Conservation (phyloP, 2,329 filamentous ascomycete genomes). For the Metarhizium brunneum region DNA sequence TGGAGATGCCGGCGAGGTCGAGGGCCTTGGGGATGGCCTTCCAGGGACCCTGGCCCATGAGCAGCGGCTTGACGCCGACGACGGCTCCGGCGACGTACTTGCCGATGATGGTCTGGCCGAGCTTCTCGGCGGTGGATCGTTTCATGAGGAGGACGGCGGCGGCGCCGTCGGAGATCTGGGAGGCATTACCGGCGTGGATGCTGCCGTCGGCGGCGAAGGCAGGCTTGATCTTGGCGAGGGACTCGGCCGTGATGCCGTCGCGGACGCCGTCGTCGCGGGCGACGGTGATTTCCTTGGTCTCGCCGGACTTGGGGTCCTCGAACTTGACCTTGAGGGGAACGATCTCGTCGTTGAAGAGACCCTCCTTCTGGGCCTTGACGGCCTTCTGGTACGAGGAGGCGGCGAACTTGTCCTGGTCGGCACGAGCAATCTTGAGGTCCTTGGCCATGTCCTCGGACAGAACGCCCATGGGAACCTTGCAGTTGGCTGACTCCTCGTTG, state of each 20-base stretch:
- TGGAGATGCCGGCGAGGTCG: constrained; percentile 74
- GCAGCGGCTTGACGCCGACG: constrained; percentile 80
- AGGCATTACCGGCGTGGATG: constrained; percentile 95
- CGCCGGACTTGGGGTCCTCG: constrained; percentile 83
- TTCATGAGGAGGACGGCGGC: constrained; percentile 95
- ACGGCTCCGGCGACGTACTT: constrained; percentile 84
- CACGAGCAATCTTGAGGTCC: constrained; percentile 63
- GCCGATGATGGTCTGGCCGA: constrained; percentile 82
- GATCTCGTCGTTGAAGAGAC: constrained; percentile 92
- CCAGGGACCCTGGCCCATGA: constrained; percentile 95
- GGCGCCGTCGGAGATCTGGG: constrained; percentile 90
- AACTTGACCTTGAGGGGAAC: constrained; percentile 76
- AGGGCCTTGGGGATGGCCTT: constrained; percentile 91
- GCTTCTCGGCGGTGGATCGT: constrained; percentile 77
- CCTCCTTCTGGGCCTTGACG: constrained; percentile 69
- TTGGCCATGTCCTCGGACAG: constrained; percentile 93
- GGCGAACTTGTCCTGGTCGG: constrained; percentile 83
- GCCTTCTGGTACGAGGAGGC: constrained; percentile 92
- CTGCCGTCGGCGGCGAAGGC: constrained; percentile 86
- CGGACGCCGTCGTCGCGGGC: constrained; percentile 81
- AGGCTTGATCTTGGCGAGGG: constrained; percentile 79
- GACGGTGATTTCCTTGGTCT: constrained; percentile 76
- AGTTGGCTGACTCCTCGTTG: constrained; percentile 78
- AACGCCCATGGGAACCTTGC: constrained; percentile 95
- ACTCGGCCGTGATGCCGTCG: constrained; percentile 76